Evolutionary conservation across 2,329 filamentous ascomycete genomes (phyloP), one percentile per base, ranked within the genome.

Genomic region (Alternaria consortialis): DNA sequence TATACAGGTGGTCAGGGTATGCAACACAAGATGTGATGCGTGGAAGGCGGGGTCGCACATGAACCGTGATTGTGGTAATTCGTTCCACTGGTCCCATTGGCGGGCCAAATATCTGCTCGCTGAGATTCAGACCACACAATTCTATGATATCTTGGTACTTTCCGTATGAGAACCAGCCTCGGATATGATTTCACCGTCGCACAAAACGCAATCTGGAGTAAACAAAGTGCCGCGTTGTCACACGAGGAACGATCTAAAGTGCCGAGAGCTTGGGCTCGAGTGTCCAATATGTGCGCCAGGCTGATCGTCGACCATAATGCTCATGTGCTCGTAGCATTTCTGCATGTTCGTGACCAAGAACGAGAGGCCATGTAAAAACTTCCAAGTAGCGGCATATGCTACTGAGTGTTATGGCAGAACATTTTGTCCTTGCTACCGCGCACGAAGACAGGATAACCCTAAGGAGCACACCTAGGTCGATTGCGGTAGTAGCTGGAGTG

Each of bases 1-100:
- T 36, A 20, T 17, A 37, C 27, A 37, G 20, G 20, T 37, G 31
- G 32, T 7, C 32, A 27, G 20, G 46, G 7, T 37, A 23, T 12
- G n/a, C 37, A 7, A 50, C 63, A 44, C 57, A 59, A 58, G 55
- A 62, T 63, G 43, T 61, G 64, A 66, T 62, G 62, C 62, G 43
- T 67, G 57, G 36, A 55, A 51, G 59, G 63, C 60, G 64, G 65
- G 66, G 67, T 61, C 37, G 32, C 48, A 39, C 23, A 64, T 63
- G 44, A 53, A 36, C 31, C 32, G 36, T 43, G 36, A 53, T 44
- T 60, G 52, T 48, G 13, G 17, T 13, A 42, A 39, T 36, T 51
- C 15, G 13, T 23, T 31, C 27, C 43, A 5, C 11, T 9, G 17
- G 15, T 42, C 1, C 15, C 23, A 43, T 43, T 34, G 54, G 44